phyloP scores from a whole-genome alignment of 225 moss, liverwort and hornwort genomes.

The Antitrichia curtipendula region DNA sequence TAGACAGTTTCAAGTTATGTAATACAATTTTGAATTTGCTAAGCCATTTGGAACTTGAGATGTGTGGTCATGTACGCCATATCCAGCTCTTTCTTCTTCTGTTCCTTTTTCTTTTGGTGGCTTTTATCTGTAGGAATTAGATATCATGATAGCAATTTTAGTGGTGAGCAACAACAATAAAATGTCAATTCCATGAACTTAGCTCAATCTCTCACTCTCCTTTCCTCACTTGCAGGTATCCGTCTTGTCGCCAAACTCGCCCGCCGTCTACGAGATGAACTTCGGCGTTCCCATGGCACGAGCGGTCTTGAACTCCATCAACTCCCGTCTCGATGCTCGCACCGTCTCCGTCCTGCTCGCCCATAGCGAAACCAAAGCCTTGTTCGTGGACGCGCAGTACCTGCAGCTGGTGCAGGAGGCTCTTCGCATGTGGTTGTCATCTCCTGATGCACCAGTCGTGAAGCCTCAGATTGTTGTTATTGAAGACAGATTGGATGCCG shows the following conservation, averaged over 20 bases:
- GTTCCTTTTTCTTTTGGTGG: not conserved
- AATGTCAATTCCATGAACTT: not conserved
- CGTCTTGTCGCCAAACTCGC: constrained; percentile 31
- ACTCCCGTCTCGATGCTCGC: constrained; percentile 35
- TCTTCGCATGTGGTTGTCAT: constrained; percentile 24
- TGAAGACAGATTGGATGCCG: constrained; percentile 36
- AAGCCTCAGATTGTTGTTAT: constrained; percentile 44
- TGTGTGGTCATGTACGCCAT: not conserved
- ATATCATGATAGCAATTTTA: not conserved
- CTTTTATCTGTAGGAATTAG: not conserved
- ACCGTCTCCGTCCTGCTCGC: constrained; percentile 24
- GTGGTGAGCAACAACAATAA: not conserved
- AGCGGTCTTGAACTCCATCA: constrained; percentile 43
- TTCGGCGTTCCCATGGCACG: constrained; percentile 41
- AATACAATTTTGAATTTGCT: not conserved
- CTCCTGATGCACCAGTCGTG: not conserved
- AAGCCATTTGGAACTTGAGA: not conserved
- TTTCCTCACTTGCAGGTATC: constrained; percentile 12
- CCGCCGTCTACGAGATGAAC: constrained; percentile 42
- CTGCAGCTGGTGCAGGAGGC: constrained; percentile 52
- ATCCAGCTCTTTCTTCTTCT: not conserved
- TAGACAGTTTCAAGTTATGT: not conserved
- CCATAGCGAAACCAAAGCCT: constrained; percentile 33
- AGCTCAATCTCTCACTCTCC: not conserved
- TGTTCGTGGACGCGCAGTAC: constrained; percentile 55